Conservation (phyloP, 73 alveolate species). For the Uronychia setigera region DNA sequence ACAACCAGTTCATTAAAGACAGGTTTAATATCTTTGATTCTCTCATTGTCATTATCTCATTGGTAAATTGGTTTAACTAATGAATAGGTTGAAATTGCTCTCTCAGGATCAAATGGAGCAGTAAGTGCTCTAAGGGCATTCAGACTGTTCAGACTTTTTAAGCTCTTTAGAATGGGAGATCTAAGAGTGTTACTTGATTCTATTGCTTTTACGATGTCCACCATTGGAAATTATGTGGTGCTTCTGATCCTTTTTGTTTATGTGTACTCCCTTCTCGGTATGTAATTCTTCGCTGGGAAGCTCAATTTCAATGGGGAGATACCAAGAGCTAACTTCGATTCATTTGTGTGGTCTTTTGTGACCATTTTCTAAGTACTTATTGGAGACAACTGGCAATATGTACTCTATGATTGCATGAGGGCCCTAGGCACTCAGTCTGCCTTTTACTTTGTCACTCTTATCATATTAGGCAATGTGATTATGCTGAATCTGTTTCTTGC, state of each 20-base stretch:
- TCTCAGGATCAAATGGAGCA: background rate
- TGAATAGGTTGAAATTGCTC: constrained; percentile 31
- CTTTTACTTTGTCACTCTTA: constrained; percentile 20
- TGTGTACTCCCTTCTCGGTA: constrained; percentile 19
- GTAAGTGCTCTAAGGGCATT: constrained; percentile 28
- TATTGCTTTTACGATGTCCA: constrained; percentile 5
- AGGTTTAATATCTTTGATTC: constrained; percentile 75
- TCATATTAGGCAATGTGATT: constrained; percentile 45
- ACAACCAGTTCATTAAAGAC: constrained; percentile 60
- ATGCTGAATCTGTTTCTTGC: constrained; percentile 61
- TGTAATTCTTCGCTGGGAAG: constrained; percentile 30
- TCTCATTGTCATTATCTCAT: constrained; percentile 52
- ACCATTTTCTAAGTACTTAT: constrained; percentile 51
- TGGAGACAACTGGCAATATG: constrained; percentile 11
- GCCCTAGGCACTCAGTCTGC: constrained; percentile 16
- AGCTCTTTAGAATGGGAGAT: constrained; percentile 31
- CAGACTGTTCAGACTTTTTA: constrained; percentile 28
- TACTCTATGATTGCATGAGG: constrained; percentile 16
- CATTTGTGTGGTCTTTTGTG: constrained; percentile 30
- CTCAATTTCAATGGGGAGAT: constrained; percentile 18
- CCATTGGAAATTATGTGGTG: constrained; percentile 19
- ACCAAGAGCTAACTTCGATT: constrained; percentile 49
- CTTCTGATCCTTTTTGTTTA: constrained; percentile 7
- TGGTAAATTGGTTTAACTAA: constrained; percentile 6
- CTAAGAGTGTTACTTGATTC: constrained; percentile 32